Evolutionary conservation across 2,329 filamentous ascomycete species (phyloP).

Genomic region (Lachnellula subtilissima): DNA sequence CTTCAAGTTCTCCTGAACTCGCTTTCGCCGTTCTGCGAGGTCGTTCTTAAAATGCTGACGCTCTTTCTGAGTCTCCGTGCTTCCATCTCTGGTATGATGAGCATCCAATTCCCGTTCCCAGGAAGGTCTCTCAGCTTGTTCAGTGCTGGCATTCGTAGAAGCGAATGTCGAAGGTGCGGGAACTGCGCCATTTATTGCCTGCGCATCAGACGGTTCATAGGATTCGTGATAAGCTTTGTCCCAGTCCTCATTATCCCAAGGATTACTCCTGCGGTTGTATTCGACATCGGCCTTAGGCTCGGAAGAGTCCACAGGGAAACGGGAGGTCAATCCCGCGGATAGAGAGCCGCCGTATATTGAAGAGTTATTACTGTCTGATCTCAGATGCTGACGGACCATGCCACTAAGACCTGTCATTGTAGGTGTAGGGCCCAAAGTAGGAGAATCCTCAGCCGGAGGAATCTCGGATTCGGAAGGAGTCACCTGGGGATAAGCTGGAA

Average conservation of each 20-base stretch:
- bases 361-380: conserved; percentile 75
- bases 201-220: conserved; percentile 11
- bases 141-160: conserved; percentile 12
- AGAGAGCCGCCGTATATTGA: conserved; percentile 61
- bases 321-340: conserved; percentile 38
- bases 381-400: conserved; percentile 78
- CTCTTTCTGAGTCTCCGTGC: conserved; percentile 49
- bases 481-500: not conserved
- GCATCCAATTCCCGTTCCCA: conserved; percentile 29
- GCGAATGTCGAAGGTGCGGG: conserved; percentile 11
- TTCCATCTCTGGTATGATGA: conserved; percentile 42
- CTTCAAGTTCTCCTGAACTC: conserved; percentile 69
- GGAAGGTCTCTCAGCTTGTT: conserved; percentile 13
- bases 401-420: conserved; percentile 61
- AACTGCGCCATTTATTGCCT: conserved; percentile 4
- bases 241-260: conserved; percentile 39
- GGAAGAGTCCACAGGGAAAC: conserved; percentile 34
- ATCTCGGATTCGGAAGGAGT: conserved; percentile 1
- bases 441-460: conserved; percentile 54
- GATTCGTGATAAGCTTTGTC: conserved; percentile 18
- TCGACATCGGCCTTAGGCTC: conserved; percentile 27
- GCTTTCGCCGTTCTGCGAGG: conserved; percentile 63
- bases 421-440: conserved; percentile 64
- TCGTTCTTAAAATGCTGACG: conserved; percentile 69
- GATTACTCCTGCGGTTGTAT: conserved; percentile 37